Evolutionary conservation across 805 yeast genomes (phyloP).

Genomic region (Kazachstania bromeliacearum): DNA sequence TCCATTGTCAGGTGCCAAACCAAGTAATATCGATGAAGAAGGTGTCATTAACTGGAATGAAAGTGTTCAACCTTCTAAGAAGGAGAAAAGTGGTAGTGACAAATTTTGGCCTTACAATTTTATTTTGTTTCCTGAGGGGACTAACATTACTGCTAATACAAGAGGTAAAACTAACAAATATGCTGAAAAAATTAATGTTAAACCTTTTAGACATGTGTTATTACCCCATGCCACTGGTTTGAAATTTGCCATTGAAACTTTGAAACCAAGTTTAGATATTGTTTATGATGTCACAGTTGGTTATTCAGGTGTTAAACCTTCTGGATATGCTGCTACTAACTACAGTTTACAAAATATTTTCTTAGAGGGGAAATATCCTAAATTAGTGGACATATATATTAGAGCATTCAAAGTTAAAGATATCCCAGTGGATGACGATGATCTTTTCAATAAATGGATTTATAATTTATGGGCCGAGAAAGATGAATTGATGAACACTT

Average conservation of each 20-base stretch:
- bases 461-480: constrained; percentile 65
- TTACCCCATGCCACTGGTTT: constrained; percentile 83
- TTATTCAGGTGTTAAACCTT: constrained; percentile 57
- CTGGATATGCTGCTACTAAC: constrained; percentile 67
- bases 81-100: constrained; percentile 4
- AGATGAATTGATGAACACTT: constrained; percentile 59
- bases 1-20: constrained; percentile 34
- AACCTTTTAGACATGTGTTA: constrained; percentile 52
- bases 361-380: constrained; percentile 65
- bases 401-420: constrained; percentile 47
- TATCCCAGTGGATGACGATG: constrained; percentile 49
- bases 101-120: constrained; percentile 53
- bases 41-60: constrained; percentile 20
- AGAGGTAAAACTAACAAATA: constrained; percentile 46
- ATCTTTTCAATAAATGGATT: constrained; percentile 73
- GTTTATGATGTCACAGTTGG: constrained; percentile 81
- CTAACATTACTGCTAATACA: constrained; percentile 67
- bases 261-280: constrained; percentile 43
- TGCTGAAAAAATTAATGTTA: constrained; percentile 42
- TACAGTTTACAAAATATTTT: constrained; percentile 59
- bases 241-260: constrained; percentile 49
- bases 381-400: constrained; percentile 52
- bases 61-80: constrained; percentile 19
- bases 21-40: constrained; percentile 21
- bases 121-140: constrained; percentile 88